Conservation (phyloP, 192 early-diverging fungal genomes). For the Podila epicladia region DNA sequence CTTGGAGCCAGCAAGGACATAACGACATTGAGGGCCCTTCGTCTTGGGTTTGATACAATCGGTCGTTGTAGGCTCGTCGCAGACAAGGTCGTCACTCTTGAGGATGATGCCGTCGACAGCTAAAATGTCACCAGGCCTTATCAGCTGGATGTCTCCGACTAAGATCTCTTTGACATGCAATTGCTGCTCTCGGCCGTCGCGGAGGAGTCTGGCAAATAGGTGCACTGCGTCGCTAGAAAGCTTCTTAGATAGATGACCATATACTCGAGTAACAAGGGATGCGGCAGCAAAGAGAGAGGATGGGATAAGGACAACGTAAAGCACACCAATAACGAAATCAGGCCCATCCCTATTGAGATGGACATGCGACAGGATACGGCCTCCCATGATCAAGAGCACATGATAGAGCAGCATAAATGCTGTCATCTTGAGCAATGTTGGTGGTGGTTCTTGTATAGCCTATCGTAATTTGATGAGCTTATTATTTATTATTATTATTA, state of each 20-base stretch:
- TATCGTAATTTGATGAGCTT: no score
- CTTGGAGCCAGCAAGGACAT: conserved; percentile 91
- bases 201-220: conserved; percentile 74
- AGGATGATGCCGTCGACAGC: conserved; percentile 93
- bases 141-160: conserved; percentile 88
- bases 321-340: no score
- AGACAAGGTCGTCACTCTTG: conserved; percentile 78
- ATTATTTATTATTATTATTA: no score
- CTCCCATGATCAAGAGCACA: no score
- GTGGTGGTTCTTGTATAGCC: no score
- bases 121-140: conserved; percentile 94
- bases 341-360: no score
- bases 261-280: conserved; percentile 78
- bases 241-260: conserved; percentile 88
- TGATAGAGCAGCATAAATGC: no score
- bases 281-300: conserved; percentile 77
- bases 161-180: conserved; percentile 83
- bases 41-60: conserved; percentile 88
- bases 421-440: no score
- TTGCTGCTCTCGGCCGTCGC: conserved; percentile 77
- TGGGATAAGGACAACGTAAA: neutral
- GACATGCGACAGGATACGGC: no score
- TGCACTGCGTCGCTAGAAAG: conserved; percentile 88
- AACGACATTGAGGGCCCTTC: conserved; percentile 77
- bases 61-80: conserved; percentile 91